A percentile compares a stretch with the other conserved stretches of the same genome.
Conservation (phyloP, 768 basidiomycete species). For the Kwoniella dejecticola region DNA sequence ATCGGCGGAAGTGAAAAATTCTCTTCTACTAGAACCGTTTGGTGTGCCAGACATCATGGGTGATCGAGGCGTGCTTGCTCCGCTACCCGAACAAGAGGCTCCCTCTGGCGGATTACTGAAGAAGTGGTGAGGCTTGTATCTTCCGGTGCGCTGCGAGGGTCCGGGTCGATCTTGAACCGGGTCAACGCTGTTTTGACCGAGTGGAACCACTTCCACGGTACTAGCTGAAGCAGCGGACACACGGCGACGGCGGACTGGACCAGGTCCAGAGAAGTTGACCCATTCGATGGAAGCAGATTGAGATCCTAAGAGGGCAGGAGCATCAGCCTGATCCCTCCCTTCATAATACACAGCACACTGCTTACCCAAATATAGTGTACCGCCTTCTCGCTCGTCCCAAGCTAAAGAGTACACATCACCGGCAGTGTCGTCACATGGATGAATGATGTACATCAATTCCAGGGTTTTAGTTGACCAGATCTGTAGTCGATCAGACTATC, state of each 20-base stretch:
- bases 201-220: slow-evolving; percentile 32
- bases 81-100: slow-evolving; percentile 59
- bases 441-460: slow-evolving; percentile 68
- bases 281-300: slow-evolving; percentile 93
- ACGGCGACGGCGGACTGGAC: slow-evolving; percentile 28
- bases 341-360: neutral
- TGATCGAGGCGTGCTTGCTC: slow-evolving; percentile 43
- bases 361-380: slow-evolving; percentile 74
- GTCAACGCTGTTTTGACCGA: slow-evolving; percentile 14
- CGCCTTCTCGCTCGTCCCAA: slow-evolving; percentile 67
- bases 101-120: slow-evolving; percentile 85
- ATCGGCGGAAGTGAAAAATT: slow-evolving; percentile 16
- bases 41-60: slow-evolving; percentile 8
- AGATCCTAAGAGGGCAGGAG: slow-evolving; percentile 58
- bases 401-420: slow-evolving; percentile 85
- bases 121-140: slow-evolving; percentile 70
- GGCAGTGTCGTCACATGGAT: slow-evolving; percentile 77
- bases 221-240: slow-evolving; percentile 23
- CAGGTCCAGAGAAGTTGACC: slow-evolving; percentile 63
- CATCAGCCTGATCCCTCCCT: neutral
- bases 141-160: slow-evolving; percentile 38
- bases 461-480: slow-evolving; percentile 79
- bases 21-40: slow-evolving; percentile 6
- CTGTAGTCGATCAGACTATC: slow-evolving; percentile 56
- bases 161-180: slow-evolving; percentile 6